Base-by-base conservation (phyloP, 2,329 filamentous ascomycete genomes). In the Akanthomyces muscarius region DNA sequence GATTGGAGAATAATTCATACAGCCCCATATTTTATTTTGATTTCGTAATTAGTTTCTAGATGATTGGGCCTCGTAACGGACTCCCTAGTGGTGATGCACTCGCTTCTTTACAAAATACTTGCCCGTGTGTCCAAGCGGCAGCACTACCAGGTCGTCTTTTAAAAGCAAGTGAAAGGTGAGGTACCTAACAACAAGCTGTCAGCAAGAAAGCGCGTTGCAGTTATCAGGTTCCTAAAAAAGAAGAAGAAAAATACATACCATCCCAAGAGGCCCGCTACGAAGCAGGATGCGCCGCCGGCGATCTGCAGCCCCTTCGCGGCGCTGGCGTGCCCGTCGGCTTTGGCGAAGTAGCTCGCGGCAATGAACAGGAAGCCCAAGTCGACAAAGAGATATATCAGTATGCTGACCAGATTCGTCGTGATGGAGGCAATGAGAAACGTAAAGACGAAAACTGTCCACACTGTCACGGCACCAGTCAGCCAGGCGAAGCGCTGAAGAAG, bases 391-490 rank as follows among this genome's bases (percentile, higher is more conserved):
- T 70, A 70, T n/a, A 71, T 69, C 1, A 68, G 28, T 11, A 71
- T 71, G 23, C 67, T 69, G 1, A 68, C 68, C 0, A 71, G 5
- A 30, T 71, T 70, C 0, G 69, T 68, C 0, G 68, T 68, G 0
- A 71, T 55, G 10, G 68, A 68, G 1, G 69, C 69, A 1, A 71
- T 62, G 11, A 71, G 30, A 47, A 69, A 70, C 1, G 68, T 66
- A 11, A 70, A 54, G 4, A 70, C 67, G 13, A 71, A 71, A 4
- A 71, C 56, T 1, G 68, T 64, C 69, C 69, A 71, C 5, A 71
- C 67, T 70, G 41, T 3, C 23, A 4, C 6, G n/a, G 33, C 41
- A 30, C 53, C 14, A 41, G 56, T 41, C 14, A 42, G 10, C 28
- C 14, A 16, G 16, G 6, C 18, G 8, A 5, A 13, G 18, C 14